Evolutionary conservation across 306 rosid species (phyloP).

Genomic region (Cyamopsis tetragonoloba): DNA sequence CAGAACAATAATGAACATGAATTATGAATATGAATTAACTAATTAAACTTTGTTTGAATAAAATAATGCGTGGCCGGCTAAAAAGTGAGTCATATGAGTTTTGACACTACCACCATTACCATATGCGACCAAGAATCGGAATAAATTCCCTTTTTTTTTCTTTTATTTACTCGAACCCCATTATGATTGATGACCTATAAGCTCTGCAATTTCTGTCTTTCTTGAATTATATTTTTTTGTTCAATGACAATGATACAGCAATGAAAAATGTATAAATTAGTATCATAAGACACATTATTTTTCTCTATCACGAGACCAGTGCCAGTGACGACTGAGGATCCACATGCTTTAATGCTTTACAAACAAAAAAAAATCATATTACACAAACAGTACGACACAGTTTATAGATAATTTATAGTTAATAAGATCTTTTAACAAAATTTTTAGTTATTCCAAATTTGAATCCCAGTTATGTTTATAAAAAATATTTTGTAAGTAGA

Average conservation of each 20-base stretch:
- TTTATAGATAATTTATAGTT: no score
- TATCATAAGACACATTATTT: not conserved
- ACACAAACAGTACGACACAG: no score
- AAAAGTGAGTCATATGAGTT: slow-evolving; percentile 13
- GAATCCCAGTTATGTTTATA: no score
- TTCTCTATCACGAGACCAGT: not conserved
- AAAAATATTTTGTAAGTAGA: no score
- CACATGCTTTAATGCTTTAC: slow-evolving; percentile 28
- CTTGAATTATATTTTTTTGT: not conserved
- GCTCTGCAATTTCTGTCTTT: not conserved
- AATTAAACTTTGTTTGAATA: not conserved
- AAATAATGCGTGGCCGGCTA: slow-evolving; percentile 16
- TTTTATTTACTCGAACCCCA: slow-evolving; percentile 6
- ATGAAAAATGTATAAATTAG: not conserved
- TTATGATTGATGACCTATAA: slow-evolving; percentile 13
- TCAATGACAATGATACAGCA: not conserved
- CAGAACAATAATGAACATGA: no score
- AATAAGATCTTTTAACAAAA: no score
- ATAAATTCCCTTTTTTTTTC: slow-evolving; percentile 15
- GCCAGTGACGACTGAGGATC: not conserved
- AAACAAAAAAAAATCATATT: no score
- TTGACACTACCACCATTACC: no score
- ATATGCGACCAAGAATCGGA: slow-evolving; percentile 17
- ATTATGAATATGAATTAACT: no score
- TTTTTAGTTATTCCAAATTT: no score